These are phyloP conservation scores for Lepidium didymum DNA, from an alignment of 345 rosid species.

Conservation along the genomic window DNA sequence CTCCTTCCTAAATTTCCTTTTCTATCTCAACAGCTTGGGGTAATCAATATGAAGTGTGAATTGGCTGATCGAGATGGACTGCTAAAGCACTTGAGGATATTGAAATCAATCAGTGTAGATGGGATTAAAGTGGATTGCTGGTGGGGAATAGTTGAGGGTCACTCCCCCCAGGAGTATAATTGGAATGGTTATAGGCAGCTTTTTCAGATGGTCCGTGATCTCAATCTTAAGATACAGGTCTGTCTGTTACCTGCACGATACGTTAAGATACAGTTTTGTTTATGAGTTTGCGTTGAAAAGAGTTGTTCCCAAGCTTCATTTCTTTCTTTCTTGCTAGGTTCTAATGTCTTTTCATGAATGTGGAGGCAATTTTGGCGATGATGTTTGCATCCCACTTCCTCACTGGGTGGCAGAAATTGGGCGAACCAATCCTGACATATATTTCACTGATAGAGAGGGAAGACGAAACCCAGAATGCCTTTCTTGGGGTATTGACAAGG, in stretches of 20 bases:
- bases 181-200: constrained; percentile 91
- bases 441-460: constrained; percentile 96
- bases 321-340: constrained; percentile 44
- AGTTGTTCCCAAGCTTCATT: neutral
- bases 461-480: constrained; percentile 96
- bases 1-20: neutral
- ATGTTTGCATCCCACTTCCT: constrained; percentile 94
- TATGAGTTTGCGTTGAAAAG: neutral
- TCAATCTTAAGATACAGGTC: constrained; percentile 87
- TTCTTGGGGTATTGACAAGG: constrained; percentile 95
- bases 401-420: constrained; percentile 98
- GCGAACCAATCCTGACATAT: constrained; percentile 81
- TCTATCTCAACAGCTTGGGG: constrained; percentile 61
- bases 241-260: constrained; percentile 20
- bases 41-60: constrained; percentile 88
- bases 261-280: neutral
- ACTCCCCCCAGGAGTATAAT: constrained; percentile 76
- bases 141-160: constrained; percentile 99
- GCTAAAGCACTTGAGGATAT: constrained; percentile 63
- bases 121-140: constrained; percentile 94
- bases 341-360: constrained; percentile 98
- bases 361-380: constrained; percentile 97
- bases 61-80: constrained; percentile 80
- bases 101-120: constrained; percentile 75
- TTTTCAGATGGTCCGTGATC: constrained; percentile 72